Base-by-base conservation (phyloP, 2,329 filamentous ascomycete species). In the Chaetomium sp. region DNA sequence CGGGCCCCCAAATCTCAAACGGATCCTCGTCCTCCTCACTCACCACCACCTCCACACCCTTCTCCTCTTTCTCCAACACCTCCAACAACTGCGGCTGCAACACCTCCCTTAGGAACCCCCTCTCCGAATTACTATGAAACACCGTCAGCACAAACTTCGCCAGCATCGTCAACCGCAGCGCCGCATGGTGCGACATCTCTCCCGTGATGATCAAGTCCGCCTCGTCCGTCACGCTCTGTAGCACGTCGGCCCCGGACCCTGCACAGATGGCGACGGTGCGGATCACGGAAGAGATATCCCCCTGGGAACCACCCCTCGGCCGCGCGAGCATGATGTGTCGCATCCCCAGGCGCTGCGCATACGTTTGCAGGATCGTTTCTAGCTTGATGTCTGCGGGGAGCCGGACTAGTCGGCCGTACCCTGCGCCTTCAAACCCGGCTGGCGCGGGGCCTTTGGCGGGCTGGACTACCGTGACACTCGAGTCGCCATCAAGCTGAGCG, bases 111-210 rank as follows among this genome's bases (percentile, higher is more conserved):
- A 99, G 72, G 68, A 92, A 99, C 0, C 84, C 86, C 38, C 94
- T 77, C 75, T 99, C 94, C 0, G 89, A 94, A 70, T 97, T 97
- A 64, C 88, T 92, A 70, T 99, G 94, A 65, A 96, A 95, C 48
- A 95, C 79, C 42, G 86, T 87, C 51, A 97, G 81, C 0, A 97
- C 88, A 53, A 84, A 87, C 60, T 86, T 86, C 1, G 91, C 91
- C 56, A 85, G 81, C 74, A 96, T 91, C 34, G 88, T 89, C 1
- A 91, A 89, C 41, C 88, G 83, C 56, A 99, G 79, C 3, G 92
- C 91, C 61, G 94, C 90, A 69, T 99, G 94, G 69, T 99, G 94
- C 65, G 84, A 88, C 77, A 97, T 82, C 74, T 99, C 94, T 1
- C 94, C 94, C 0, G 90, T 97, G 64, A 99, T 88, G 4, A 95